Evolutionary conservation across 257 asterid genomes (phyloP), one percentile per base, ranked within the genome.

Genomic region (Phtheirospermum japonicum): DNA sequence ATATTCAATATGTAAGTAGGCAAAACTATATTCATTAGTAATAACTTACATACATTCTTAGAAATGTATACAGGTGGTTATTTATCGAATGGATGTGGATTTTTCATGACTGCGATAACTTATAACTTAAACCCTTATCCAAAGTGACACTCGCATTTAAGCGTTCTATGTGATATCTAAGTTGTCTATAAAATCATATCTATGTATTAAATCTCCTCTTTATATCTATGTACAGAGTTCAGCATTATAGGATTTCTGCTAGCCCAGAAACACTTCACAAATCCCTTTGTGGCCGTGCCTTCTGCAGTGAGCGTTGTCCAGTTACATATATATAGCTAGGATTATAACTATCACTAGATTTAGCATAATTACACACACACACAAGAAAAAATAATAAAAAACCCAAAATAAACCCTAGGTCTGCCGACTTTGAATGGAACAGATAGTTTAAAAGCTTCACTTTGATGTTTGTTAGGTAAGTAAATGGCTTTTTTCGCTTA

Each of bases 241-340:
- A 59, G 98, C 98, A 40, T 94, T 91, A 16, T 39, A 23, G 98
- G 98, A 60, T 86, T 91, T 77, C 77, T 84, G 20, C 85, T 91
- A 18, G 96, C 98, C 8, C 98, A 88, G 75, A 91, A 76, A 68
- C 98, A 91, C 83, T 91, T 91, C 85, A 86, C 90, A 36, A 91
- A 91, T 65, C 98, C 97, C 63, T 89, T 91, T 3, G 98, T 88
- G 10, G 97, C 95, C 4, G 98, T 91, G 31, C 98, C 98, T 23
- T 91, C 98, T 31, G 98, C 98, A 2, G 98, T 91, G 19, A 91
- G 98, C 73, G 98, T 91, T 30, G 98, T 91, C 65, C 13, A 7
- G 7, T 2, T 91, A 95, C 79, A 91, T 91, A 97, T 40, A 20
- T 34, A 6, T 42, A 52, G 66, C 4, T 36, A 45, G 28, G 17